A percentile compares a stretch with the other conserved stretches of the same genome.
phyloP scores from a whole-genome alignment of 352 stramenopile species.

The Hyaloperonospora arabidopsidis region DNA sequence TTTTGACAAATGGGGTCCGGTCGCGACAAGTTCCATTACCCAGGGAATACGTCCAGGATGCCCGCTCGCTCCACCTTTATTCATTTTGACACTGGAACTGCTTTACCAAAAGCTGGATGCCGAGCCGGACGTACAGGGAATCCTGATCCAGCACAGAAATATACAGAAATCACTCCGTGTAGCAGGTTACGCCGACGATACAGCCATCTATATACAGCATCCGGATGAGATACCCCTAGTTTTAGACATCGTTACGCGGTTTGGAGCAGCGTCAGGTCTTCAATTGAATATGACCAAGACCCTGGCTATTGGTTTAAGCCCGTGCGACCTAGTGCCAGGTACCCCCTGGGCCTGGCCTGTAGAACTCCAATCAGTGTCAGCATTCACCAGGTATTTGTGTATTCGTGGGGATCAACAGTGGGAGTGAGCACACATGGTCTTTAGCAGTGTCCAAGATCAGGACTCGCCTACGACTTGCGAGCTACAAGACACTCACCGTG shows the following conservation, averaged over 20 bases:
- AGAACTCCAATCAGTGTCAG: not conserved
- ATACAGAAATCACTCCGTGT: not conserved
- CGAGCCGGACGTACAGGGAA: not conserved
- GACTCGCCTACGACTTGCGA: no score
- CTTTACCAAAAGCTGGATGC: not conserved
- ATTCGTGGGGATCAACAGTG: not conserved
- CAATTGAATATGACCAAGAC: not conserved
- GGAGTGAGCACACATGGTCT: no score
- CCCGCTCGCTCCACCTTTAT: not conserved
- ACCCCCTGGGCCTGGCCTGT: no score
- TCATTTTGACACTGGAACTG: not conserved
- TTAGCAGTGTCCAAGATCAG: no score
- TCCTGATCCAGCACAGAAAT: not conserved
- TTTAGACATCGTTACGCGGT: not conserved
- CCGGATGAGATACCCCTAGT: not conserved
- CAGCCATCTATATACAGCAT: not conserved
- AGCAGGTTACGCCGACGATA: not conserved
- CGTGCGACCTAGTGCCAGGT: no score
- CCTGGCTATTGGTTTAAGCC: not conserved
- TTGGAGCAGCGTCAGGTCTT: not conserved
- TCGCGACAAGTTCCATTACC: not conserved
- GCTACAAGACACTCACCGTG: no score
- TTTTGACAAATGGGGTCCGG: no score
- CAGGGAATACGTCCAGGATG: not conserved
- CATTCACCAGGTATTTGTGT: not conserved